Conservation (phyloP, 2,329 filamentous ascomycete genomes). For the Karstenula rhodostoma region DNA sequence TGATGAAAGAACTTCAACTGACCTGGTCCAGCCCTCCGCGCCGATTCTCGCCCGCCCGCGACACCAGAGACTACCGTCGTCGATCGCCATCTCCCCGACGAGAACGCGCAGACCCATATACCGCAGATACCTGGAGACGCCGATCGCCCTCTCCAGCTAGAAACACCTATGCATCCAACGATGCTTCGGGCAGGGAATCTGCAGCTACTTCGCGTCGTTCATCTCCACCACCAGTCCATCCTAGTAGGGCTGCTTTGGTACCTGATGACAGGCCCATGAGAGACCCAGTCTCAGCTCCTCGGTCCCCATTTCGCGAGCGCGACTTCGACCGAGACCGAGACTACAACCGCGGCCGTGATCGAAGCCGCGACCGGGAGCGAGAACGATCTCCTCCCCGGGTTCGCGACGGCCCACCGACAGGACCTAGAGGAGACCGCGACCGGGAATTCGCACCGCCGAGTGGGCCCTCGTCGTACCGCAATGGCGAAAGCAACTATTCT, state of each 20-base stretch:
- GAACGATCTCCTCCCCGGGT: conserved; percentile 48
- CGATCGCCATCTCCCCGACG: conserved; percentile 63
- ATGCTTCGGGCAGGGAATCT: conserved; percentile 63
- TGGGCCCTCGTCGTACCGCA: conserved; percentile 48
- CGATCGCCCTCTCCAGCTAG: conserved; percentile 61
- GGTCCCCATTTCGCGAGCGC: conserved; percentile 46
- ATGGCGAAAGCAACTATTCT: conserved; percentile 45
- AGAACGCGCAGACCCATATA: conserved; percentile 57
- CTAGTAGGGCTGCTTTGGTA: conserved; percentile 59
- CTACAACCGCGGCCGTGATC: conserved; percentile 36
- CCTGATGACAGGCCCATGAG: conserved; percentile 33
- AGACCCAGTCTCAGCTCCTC: conserved; percentile 42
- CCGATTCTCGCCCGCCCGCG: conserved; percentile 55
- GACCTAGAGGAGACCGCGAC: conserved; percentile 44
- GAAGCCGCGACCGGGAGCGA: conserved; percentile 30
- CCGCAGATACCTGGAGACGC: conserved; percentile 61
- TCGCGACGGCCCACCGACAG: conserved; percentile 49
- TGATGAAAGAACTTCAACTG: conserved; percentile 11
- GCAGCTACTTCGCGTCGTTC: conserved; percentile 67
- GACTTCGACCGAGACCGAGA: conserved; percentile 37
- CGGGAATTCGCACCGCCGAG: conserved; percentile 49
- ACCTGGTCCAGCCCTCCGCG: conserved; percentile 41
- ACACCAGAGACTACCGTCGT: conserved; percentile 59
- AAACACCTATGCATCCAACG: conserved; percentile 51
- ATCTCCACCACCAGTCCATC: conserved; percentile 65